phyloP scores from a whole-genome alignment of 192 early-diverging fungal genomes.

The Backusella circina region DNA sequence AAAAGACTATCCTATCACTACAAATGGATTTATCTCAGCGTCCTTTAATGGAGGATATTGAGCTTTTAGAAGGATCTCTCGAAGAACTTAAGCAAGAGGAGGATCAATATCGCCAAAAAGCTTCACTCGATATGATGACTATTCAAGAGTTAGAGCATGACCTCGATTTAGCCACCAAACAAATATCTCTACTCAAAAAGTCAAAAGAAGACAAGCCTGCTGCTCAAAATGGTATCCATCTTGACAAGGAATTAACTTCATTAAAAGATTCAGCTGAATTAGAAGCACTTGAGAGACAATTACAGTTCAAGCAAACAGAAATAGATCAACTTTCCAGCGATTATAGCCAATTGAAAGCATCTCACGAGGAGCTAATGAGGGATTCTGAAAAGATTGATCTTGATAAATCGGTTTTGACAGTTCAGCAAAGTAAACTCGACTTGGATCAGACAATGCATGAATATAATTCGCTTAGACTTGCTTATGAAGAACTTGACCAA shows the following conservation, averaged over 20 bases:
- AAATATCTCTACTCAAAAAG: neutral
- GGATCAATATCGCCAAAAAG: neutral
- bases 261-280: neutral
- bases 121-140: neutral
- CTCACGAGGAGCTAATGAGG: neutral
- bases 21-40: neutral
- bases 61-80: neutral
- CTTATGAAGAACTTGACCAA: neutral
- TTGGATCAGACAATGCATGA: neutral
- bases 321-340: neutral
- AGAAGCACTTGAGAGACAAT: neutral
- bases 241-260: neutral
- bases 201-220: neutral
- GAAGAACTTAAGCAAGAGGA: neutral
- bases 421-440: neutral
- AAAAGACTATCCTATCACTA: neutral
- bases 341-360: neutral
- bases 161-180: neutral
- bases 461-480: neutral
- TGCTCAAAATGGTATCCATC: neutral
- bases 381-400: neutral
- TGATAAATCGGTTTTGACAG: neutral
- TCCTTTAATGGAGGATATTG: neutral
- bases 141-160: constrained; percentile 5
- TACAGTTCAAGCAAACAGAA: neutral